Evolutionary conservation across 2,329 filamentous ascomycete species (phyloP), one percentile per base, ranked within the genome.

Genomic region (Acephala macrosclerotiorum): DNA sequence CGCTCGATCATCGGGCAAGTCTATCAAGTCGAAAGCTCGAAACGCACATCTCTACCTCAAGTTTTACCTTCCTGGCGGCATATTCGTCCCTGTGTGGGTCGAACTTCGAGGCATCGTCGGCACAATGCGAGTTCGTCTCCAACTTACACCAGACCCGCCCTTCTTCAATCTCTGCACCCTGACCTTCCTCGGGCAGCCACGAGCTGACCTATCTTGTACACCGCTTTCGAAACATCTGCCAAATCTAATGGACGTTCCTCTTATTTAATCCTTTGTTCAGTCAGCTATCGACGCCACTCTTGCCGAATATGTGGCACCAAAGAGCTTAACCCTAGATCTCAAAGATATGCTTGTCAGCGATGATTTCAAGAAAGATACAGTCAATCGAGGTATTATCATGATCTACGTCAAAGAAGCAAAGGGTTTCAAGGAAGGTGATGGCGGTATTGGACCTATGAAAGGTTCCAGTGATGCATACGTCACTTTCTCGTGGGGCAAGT

Each of bases 301-400:
- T 74, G 88, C 90, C 0, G 87, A 92, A 74, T 93, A 93, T 69
- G 91, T 93, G 0, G 91, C 91, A 0, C 91, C 91, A 0, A 92
- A 92, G 79, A 91, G 88, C 63, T 78, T 93, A 60, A 92, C 91
- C 0, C 80, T 93, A 6, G 88, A 93, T 74, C 79, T 94, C 38
- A 91, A 92, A 75, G 89, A 92, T 66, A 93, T 93, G 88, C 83
- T 94, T 14, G 84, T 91, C 8, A 91, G 91, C 3, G 90, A 92
- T 65, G 91, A 93, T 72, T 93, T 91, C 80, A 93, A 93, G 77
- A 92, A 92, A 74, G 90, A 93, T 68, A 92, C 90, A 0, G 78
- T 79, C 35, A 83, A 87, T 1, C 82, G 86, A 36, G 91, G 91
- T 20, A 83, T 92, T 1, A 75, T 94, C 1, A 83, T 90, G 68